Evolutionary conservation across 371 early-diverging fungal species (phyloP).

Genomic region (Mucor plumbeus): DNA sequence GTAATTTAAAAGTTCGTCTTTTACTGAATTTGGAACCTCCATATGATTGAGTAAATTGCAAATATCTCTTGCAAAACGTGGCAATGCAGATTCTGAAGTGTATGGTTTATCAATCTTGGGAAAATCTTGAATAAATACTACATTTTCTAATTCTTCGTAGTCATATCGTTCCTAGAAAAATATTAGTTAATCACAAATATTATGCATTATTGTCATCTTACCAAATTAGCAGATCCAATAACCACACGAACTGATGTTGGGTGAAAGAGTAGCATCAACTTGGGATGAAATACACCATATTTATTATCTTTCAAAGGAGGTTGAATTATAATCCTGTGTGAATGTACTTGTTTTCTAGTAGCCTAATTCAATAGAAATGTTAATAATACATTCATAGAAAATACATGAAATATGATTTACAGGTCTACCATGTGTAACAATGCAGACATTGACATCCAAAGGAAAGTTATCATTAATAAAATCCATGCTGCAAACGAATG

Average conservation of each 20-base stretch:
- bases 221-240: constrained; percentile 56
- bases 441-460: constrained; percentile 36
- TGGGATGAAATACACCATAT: constrained; percentile 51
- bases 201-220: constrained; percentile 9
- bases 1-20: constrained; percentile 39
- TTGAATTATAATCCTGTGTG: constrained; percentile 36
- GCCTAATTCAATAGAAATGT: constrained; percentile 25
- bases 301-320: constrained; percentile 43
- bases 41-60: constrained; percentile 38
- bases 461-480: constrained; percentile 49
- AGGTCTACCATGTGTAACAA: constrained; percentile 49
- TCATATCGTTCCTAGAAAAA: constrained; percentile 39
- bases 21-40: constrained; percentile 45
- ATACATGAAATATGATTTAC: constrained; percentile 23
- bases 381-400: background rate
- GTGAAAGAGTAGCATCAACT: constrained; percentile 50
- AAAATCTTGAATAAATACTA: constrained; percentile 57
- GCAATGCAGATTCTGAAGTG: constrained; percentile 19
- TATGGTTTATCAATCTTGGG: constrained; percentile 19
- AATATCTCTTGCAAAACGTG: constrained; percentile 43
- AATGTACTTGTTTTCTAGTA: constrained; percentile 25
- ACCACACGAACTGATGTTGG: constrained; percentile 45
- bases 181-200: no score
- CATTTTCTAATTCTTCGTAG: constrained; percentile 53
- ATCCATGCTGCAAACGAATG: constrained; percentile 49